These are phyloP conservation scores for Achlya hypogyna DNA, from an alignment of 352 stramenopile genomes.

Conservation along the genomic window DNA sequence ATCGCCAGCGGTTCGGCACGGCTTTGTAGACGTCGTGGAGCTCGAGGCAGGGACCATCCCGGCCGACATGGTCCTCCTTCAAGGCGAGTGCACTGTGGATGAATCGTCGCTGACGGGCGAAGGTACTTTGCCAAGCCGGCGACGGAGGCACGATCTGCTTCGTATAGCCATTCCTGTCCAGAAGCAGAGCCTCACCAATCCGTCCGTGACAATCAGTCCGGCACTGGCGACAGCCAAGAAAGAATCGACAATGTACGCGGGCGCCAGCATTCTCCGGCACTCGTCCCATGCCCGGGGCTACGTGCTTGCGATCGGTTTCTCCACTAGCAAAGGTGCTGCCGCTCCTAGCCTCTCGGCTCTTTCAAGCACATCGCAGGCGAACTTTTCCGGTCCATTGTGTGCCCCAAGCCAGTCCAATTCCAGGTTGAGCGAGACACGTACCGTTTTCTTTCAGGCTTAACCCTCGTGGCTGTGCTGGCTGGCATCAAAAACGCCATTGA, in stretches of 20 bases:
- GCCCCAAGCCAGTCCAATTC: slow-evolving; percentile 45
- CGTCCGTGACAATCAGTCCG: background rate
- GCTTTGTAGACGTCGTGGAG: slow-evolving; percentile 40
- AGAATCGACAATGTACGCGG: background rate
- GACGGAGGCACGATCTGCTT: too few relatives aligned
- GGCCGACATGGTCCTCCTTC: slow-evolving; percentile 50
- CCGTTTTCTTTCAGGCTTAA: slow-evolving; percentile 38
- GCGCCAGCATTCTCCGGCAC: slow-evolving; percentile 1
- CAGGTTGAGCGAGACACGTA: slow-evolving; percentile 62
- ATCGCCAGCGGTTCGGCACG: background rate
- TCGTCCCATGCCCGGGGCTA: slow-evolving; percentile 20
- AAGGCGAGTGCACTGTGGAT: slow-evolving; percentile 56
- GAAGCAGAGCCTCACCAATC: background rate
- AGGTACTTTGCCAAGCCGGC: slow-evolving; percentile 29
- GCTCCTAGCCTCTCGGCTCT: too few relatives aligned
- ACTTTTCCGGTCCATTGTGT: slow-evolving; percentile 63
- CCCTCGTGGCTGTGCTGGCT: slow-evolving; percentile 35
- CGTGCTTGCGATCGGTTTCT: slow-evolving; percentile 55
- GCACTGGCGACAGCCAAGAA: background rate
- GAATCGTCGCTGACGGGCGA: slow-evolving; percentile 71
- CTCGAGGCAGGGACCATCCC: slow-evolving; percentile 50
- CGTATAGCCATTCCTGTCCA: slow-evolving; percentile 17
- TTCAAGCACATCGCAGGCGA: too few relatives aligned
- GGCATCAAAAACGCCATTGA: slow-evolving; percentile 36
- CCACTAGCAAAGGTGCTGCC: slow-evolving; percentile 36